phyloP scores from a whole-genome alignment of 768 basidiomycete species.

The Grammothele lineata region DNA sequence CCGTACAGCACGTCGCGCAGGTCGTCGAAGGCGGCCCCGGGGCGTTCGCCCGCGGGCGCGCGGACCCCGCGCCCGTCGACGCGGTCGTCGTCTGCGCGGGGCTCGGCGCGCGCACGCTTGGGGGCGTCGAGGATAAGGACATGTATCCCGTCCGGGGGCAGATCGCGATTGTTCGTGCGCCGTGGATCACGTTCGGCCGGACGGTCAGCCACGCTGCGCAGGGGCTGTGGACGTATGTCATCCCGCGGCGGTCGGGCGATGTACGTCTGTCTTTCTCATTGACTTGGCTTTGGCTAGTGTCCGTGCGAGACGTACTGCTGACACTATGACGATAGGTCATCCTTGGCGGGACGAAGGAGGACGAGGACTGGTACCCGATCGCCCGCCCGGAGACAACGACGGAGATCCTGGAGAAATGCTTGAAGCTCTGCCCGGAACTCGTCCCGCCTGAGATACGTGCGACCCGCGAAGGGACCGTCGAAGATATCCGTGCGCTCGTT shows the following conservation, averaged over 20 bases:
- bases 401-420: constrained; percentile 49
- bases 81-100: constrained; percentile 72
- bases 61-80: constrained; percentile 25
- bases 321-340: constrained; percentile 34
- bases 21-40: constrained; percentile 55
- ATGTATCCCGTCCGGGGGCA: constrained; percentile 47
- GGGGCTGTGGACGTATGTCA: constrained; percentile 55
- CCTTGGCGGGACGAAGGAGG: constrained; percentile 55
- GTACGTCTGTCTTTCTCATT: constrained; percentile 31
- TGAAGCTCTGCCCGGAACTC: constrained; percentile 30
- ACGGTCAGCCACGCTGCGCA: constrained; percentile 37
- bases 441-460: constrained; percentile 25
- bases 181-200: constrained; percentile 51
- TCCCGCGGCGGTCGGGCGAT: constrained; percentile 55
- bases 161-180: constrained; percentile 39
- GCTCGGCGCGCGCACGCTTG: constrained; percentile 49
- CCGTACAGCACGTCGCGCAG: constrained; percentile 66
- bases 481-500: constrained; percentile 35
- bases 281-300: not conserved
- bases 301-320: too few species aligned
- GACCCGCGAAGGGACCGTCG: constrained; percentile 28
- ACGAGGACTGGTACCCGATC: constrained; percentile 67
- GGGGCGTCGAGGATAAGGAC: constrained; percentile 47
- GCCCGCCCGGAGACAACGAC: constrained; percentile 60
- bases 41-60: constrained; percentile 17